Conservation (phyloP, 1,284 basidiomycete genomes). For the Apiotrichum sp. region DNA sequence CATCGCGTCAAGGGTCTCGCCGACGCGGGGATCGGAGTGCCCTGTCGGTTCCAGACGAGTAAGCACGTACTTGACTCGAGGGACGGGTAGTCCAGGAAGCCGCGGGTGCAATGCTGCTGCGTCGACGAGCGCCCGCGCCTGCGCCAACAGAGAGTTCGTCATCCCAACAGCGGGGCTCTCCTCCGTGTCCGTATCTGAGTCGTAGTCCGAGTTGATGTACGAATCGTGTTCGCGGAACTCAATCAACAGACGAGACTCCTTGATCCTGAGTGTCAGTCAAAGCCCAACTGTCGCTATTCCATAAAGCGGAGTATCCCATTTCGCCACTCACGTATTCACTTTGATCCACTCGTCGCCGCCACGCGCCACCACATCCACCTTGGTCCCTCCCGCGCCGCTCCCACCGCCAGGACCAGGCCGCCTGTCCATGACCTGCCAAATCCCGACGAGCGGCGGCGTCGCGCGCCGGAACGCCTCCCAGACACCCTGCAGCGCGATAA, state of each 20-base stretch:
- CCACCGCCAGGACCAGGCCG: conserved; percentile 3
- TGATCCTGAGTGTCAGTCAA: conserved; percentile 56
- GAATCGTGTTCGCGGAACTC: conserved; percentile 78
- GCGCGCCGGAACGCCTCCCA: conserved; percentile 36
- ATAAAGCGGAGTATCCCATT: conserved; percentile 22
- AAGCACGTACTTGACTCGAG: conserved; percentile 57
- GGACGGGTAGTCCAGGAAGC: conserved; percentile 20
- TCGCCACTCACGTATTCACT: conserved; percentile 66
- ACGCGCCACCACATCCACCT: conserved; percentile 68
- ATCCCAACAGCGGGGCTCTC: neutral
- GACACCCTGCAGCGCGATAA: conserved; percentile 32
- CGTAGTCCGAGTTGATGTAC: conserved; percentile 54
- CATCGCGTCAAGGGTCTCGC: conserved; percentile 56
- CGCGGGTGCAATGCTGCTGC: conserved; percentile 56
- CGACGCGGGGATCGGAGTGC: conserved; percentile 56
- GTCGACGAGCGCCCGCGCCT: conserved; percentile 50
- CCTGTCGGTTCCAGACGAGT: conserved; percentile 56
- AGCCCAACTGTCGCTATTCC: too few species aligned
- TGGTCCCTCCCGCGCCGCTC: conserved; percentile 10
- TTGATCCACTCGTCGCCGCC: conserved; percentile 70
- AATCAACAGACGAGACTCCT: conserved; percentile 63
- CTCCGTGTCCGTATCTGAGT: conserved; percentile 22
- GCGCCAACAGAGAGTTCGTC: conserved; percentile 53
- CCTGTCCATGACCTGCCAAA: conserved; percentile 30
- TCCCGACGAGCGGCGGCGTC: conserved; percentile 24